Evolutionary conservation across 1,139 yeast species (phyloP).

Genomic region (Pichia sp.): DNA sequence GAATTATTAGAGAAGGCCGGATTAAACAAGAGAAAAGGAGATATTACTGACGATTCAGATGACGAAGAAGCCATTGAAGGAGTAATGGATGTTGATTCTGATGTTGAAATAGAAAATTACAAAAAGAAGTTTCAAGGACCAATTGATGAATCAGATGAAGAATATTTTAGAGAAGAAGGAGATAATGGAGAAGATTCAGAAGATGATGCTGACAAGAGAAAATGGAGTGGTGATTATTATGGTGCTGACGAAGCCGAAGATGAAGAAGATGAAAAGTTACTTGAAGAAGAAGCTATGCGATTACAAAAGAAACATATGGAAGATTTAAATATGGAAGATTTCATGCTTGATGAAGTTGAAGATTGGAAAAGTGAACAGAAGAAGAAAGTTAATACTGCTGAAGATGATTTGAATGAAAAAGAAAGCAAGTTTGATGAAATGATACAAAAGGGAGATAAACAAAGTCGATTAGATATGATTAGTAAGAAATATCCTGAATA

Average conservation of each 20-base stretch:
- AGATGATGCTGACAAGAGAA: constrained; percentile 43
- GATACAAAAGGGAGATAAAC: constrained; percentile 33
- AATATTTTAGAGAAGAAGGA: constrained; percentile 30
- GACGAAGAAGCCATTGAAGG: constrained; percentile 26
- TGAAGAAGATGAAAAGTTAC: constrained; percentile 66
- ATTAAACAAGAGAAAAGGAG: constrained; percentile 28
- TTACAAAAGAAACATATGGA: constrained; percentile 80
- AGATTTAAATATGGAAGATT: constrained; percentile 78
- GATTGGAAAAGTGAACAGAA: constrained; percentile 57
- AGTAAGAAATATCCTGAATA: constrained; percentile 77
- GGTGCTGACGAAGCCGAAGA: constrained; percentile 67
- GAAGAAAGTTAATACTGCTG: constrained; percentile 25
- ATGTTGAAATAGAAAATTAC: constrained; percentile 28
- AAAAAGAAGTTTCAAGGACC: constrained; percentile 30
- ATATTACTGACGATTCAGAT: constrained; percentile 35
- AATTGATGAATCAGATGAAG: constrained; percentile 33
- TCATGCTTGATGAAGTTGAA: constrained; percentile 74
- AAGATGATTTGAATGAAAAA: constrained; percentile 33
- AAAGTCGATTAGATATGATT: constrained; percentile 44
- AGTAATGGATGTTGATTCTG: constrained; percentile 22
- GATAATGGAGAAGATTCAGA: constrained; percentile 30
- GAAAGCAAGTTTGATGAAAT: constrained; percentile 24
- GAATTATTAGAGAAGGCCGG: constrained; percentile 54
- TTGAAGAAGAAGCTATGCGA: constrained; percentile 84
- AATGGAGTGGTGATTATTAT: constrained; percentile 86